phyloP scores from a whole-genome alignment of 1,284 basidiomycete genomes.

The Rhodotorula sp. region DNA sequence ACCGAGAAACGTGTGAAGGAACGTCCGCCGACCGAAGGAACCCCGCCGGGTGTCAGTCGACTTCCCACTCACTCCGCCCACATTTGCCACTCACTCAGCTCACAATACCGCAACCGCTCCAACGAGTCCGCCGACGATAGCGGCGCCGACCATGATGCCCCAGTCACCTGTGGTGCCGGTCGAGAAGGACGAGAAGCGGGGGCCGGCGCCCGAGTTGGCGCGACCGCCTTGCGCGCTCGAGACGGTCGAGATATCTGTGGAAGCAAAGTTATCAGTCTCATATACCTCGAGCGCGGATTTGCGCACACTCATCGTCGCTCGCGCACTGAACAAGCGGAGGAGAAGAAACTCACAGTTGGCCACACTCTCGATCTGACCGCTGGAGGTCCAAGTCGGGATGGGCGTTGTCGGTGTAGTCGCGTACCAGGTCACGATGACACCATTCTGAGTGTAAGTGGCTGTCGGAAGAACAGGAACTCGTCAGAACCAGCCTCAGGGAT shows the following conservation, averaged over 20 bases:
- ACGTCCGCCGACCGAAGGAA: no score
- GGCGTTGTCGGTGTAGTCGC: conserved; percentile 29
- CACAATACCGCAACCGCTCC: conserved; percentile 27
- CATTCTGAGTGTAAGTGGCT: conserved; percentile 21
- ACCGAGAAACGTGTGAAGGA: no score
- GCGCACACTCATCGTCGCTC: no score
- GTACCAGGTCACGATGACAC: conserved; percentile 19
- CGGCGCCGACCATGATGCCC: conserved; percentile 18
- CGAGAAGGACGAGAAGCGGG: neutral
- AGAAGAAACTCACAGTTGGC: conserved; percentile 1
- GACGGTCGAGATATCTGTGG: conserved; percentile 28
- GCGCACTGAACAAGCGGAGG: neutral
- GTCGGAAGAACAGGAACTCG: neutral
- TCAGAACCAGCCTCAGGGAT: no score
- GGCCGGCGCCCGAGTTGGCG: neutral
- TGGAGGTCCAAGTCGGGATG: conserved; percentile 20
- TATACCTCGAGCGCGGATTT: no score
- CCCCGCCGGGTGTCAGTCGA: no score
- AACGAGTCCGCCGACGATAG: conserved; percentile 29
- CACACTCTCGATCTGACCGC: conserved; percentile 5
- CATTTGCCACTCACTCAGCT: no score
- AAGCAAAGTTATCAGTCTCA: no score
- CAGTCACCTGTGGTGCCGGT: conserved; percentile 2
- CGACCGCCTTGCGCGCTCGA: conserved; percentile 5
- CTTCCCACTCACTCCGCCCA: no score